A percentile compares a stretch with the other conserved stretches of the same genome.
Evolutionary conservation across 208 protist genomes (phyloP).

Genomic region (Wallacemonas sp.): DNA sequence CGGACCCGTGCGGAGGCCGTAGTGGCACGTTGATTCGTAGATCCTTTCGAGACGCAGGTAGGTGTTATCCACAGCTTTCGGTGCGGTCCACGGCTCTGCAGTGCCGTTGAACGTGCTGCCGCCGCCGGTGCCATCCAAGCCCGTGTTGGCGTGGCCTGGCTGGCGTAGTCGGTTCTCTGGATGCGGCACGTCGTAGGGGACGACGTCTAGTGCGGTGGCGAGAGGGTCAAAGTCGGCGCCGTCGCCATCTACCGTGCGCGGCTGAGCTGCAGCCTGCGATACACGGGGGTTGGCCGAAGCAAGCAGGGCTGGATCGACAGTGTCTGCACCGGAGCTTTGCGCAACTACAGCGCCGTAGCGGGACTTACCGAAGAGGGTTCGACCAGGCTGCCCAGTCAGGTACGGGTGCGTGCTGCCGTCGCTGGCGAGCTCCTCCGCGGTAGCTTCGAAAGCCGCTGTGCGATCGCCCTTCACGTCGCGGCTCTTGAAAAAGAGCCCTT

Average conservation of each 20-base stretch:
- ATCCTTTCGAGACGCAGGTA: conserved; percentile 59
- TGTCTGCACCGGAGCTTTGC: conserved; percentile 3
- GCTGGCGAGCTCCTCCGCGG: neutral
- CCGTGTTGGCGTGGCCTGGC: conserved; percentile 28
- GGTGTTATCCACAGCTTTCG: conserved; percentile 61
- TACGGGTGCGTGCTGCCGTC: conserved; percentile 15
- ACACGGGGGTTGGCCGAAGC: neutral
- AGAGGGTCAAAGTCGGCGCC: conserved; percentile 40
- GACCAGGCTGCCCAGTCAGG: conserved; percentile 19
- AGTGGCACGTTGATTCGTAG: conserved; percentile 82
- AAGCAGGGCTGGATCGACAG: neutral
- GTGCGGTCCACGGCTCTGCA: conserved; percentile 46
- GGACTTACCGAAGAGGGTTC: conserved; percentile 60
- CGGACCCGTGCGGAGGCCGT: conserved; percentile 69
- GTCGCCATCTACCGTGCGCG: neutral
- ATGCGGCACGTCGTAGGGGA: conserved; percentile 49
- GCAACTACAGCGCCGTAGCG: conserved; percentile 67
- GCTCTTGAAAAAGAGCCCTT: conserved; percentile 51
- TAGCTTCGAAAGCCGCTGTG: neutral
- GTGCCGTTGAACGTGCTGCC: conserved; percentile 62
- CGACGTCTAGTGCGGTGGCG: conserved; percentile 34
- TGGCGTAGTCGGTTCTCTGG: conserved; percentile 59
- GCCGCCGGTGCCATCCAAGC: conserved; percentile 39
- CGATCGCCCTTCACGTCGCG: conserved; percentile 10
- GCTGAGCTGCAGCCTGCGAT: neutral